Percentiles rank a stretch among this genome's conserved stretches.
Conservation (phyloP, 805 yeast genomes). For the Yarrowia porcina region DNA sequence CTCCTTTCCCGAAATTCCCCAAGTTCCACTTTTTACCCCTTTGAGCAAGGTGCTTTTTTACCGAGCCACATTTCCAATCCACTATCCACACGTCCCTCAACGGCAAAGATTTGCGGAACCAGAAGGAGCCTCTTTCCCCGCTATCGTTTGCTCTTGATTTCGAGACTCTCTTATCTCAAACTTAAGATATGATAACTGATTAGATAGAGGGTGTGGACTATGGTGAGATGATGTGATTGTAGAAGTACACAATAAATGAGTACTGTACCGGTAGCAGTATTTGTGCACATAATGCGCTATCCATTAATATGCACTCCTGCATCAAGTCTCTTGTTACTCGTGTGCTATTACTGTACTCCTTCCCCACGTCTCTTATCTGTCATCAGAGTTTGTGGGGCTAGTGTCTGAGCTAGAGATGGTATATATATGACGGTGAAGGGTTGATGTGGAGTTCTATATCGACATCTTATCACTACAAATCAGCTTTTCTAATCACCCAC, state of each 20-base stretch:
- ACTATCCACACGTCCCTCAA: no score
- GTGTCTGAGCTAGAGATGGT: not conserved
- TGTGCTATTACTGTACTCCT: no score
- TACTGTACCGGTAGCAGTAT: no score
- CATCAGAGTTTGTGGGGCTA: conserved; percentile 21
- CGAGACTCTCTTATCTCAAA: not conserved
- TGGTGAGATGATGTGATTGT: not conserved
- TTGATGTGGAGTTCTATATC: no score
- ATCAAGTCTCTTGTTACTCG: no score
- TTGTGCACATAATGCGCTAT: not conserved
- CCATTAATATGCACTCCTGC: no score
- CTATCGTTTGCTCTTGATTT: conserved; percentile 19
- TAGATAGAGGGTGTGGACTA: not conserved
- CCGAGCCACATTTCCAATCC: no score
- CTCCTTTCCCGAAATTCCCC: not conserved
- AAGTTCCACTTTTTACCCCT: not conserved
- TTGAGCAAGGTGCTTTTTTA: not conserved
- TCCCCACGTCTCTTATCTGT: conserved; percentile 11
- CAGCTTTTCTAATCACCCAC: no score
- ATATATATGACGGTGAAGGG: not conserved
- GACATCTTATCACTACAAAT: no score
- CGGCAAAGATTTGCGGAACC: not conserved
- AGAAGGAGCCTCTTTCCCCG: not conserved
- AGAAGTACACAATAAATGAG: not conserved
- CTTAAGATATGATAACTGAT: conserved; percentile 5